Base-by-base conservation (phyloP, 2,329 filamentous ascomycete genomes). In the Alternaria rosae region DNA sequence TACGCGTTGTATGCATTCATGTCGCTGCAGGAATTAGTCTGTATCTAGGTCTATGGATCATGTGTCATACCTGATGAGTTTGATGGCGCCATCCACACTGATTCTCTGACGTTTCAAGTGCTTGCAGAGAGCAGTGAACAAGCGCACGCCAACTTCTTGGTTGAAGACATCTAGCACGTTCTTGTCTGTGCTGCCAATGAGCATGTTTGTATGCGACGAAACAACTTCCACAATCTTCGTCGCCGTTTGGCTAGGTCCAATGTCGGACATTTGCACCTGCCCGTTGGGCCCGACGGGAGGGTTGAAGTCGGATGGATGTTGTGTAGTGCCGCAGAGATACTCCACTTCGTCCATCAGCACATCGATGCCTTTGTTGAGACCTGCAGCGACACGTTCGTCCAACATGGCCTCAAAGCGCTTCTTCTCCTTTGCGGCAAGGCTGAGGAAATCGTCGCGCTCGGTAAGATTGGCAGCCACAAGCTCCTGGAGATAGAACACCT, bases 361-460 rank as follows among this genome's bases (percentile, higher is more conserved):
- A 75, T 99, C 94, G 66, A 99, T 98, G 67, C 95, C 95, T 82
- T 97, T 97, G 80, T 97, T 97, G 65, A 99, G 84, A 1, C 96
- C 96, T 9, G 94, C 93, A 5, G 95, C 95, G 8, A 99, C 95
- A 62, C 92, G 92, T 80, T 98, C 95, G 75, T 99, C 95, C 2
- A 99, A 89, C 91, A 97, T 97, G 76, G 97, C 94, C 84, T 99
- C 95, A 73, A 98, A 99, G 68, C 92, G 93, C 83, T 97, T 98
- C 87, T 99, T 99, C 67, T 95, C 94, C 71, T 97, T 91, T 30
- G 92, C 91, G 0, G 94, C 92, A 20, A 93, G 91, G 74, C 97
- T 93, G 50, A 99, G 85, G 74, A 99, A 99, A 80, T 99, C 95
- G 76, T 97, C 96, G 44, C 92, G 89, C 76, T 98, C 94, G 1